Percentiles rank a stretch among this genome's conserved stretches.
Conservation (phyloP, 345 rosid species). For the Citrus sp. region DNA sequence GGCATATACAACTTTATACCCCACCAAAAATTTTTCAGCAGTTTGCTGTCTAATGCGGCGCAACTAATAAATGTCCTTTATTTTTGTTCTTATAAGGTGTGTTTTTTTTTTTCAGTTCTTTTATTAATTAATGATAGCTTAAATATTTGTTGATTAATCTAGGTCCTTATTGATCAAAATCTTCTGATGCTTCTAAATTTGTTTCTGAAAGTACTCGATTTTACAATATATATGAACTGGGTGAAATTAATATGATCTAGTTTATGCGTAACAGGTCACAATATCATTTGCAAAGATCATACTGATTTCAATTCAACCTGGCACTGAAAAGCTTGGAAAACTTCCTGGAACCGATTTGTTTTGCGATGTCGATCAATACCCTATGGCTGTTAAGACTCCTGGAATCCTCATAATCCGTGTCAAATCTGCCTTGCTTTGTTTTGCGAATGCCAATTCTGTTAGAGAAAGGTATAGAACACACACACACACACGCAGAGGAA, state of each 20-base stretch:
- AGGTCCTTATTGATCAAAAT: background rate
- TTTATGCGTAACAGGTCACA: constrained; percentile 42
- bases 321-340: constrained; percentile 65
- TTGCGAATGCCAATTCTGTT: constrained; percentile 79
- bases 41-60: background rate
- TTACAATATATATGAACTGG: background rate
- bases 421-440: constrained; percentile 78
- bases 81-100: too few species aligned
- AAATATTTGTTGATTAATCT: background rate
- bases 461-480: constrained; percentile 48
- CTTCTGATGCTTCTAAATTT: background rate
- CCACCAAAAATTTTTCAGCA: background rate
- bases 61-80: background rate
- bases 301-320: constrained; percentile 60
- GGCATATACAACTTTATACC: background rate
- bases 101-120: background rate
- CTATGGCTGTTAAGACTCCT: constrained; percentile 63
- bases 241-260: background rate
- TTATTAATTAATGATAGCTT: too few species aligned
- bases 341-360: constrained; percentile 61
- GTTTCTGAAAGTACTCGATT: background rate
- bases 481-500: background rate
- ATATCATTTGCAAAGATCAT: constrained; percentile 82
- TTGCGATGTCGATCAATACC: constrained; percentile 67
- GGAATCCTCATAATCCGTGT: constrained; percentile 55